These are phyloP conservation scores for Starmerella bombi DNA, from an alignment of 805 yeast species.

Conservation along the genomic window DNA sequence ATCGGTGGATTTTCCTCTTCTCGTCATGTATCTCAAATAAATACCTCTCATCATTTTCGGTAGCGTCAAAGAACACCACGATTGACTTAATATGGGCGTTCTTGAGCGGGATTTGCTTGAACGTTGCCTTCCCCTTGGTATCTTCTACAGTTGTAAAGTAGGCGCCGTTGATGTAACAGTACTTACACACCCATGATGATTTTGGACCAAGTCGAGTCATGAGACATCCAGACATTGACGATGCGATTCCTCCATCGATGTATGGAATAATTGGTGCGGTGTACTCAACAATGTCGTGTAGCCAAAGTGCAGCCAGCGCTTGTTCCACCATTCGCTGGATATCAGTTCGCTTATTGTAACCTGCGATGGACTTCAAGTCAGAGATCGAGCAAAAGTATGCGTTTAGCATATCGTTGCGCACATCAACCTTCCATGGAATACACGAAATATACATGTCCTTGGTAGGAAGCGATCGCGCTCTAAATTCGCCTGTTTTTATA, in stretches of 20 bases:
- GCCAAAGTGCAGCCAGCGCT: constrained; percentile 7
- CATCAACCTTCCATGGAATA: constrained; percentile 53
- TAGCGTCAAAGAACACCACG: constrained; percentile 4
- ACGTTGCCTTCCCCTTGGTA: neutral
- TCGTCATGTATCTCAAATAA: constrained; percentile 2
- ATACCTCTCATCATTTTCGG: constrained; percentile 11
- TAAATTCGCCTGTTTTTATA: constrained; percentile 15
- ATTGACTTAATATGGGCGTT: constrained; percentile 1
- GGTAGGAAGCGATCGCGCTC: constrained; percentile 53
- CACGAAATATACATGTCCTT: constrained; percentile 42
- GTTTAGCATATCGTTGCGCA: constrained; percentile 41
- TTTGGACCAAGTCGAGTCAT: neutral
- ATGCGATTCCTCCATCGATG: too few relatives aligned
- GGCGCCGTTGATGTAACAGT: constrained; percentile 7
- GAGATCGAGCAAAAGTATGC: constrained; percentile 30
- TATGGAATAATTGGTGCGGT: neutral
- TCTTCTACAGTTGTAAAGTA: constrained; percentile 5
- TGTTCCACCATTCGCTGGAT: constrained; percentile 1
- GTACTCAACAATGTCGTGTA: constrained; percentile 4
- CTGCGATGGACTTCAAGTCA: neutral
- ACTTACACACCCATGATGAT: constrained; percentile 3
- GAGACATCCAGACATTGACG: constrained; percentile 9
- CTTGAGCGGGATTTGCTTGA: neutral
- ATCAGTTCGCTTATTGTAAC: neutral
- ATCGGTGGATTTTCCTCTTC: neutral